Evolutionary conservation across 2,329 filamentous ascomycete species (phyloP).

Genomic region (Dactylellina cionopaga): DNA sequence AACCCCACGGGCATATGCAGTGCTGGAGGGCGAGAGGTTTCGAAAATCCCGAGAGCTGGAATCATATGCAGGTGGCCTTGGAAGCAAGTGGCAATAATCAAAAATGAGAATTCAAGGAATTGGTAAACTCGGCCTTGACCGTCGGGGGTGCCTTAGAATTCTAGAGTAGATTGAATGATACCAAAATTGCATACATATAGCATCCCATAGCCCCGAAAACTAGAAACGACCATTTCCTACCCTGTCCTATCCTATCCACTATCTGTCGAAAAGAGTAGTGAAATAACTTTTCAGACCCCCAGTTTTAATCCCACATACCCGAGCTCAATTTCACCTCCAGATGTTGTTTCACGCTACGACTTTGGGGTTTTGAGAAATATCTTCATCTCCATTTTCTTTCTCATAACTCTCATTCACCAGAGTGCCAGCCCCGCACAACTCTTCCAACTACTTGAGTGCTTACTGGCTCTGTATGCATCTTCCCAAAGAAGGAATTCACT

Average conservation of each 20-base stretch:
- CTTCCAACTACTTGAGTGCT: not conserved
- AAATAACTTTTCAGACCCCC: conserved; percentile 3
- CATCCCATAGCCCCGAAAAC: conserved; percentile 20
- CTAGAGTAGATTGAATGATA: not conserved
- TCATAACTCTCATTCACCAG: conserved; percentile 13
- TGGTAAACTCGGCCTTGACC: too few relatives aligned
- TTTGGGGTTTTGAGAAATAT: not conserved
- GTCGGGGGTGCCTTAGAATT: too few relatives aligned
- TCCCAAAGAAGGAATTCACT: conserved; percentile 39
- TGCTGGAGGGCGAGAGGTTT: conserved; percentile 25
- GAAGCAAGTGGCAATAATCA: conserved; percentile 25
- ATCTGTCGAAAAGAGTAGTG: conserved; percentile 24
- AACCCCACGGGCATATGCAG: conserved; percentile 41
- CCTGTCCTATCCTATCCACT: conserved; percentile 29
- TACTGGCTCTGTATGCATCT: conserved; percentile 12
- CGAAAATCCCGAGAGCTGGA: conserved; percentile 13
- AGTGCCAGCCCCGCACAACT: not conserved
- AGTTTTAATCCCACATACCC: too few relatives aligned
- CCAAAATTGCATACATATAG: conserved; percentile 42
- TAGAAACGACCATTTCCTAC: conserved; percentile 38
- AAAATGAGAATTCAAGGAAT: not conserved
- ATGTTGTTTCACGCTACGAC: not conserved
- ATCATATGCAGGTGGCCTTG: conserved; percentile 8
- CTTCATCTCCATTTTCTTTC: not conserved
- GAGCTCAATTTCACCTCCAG: too few relatives aligned